Conservation (phyloP, 2,329 filamentous ascomycete genomes). For the Phoma sp. region DNA sequence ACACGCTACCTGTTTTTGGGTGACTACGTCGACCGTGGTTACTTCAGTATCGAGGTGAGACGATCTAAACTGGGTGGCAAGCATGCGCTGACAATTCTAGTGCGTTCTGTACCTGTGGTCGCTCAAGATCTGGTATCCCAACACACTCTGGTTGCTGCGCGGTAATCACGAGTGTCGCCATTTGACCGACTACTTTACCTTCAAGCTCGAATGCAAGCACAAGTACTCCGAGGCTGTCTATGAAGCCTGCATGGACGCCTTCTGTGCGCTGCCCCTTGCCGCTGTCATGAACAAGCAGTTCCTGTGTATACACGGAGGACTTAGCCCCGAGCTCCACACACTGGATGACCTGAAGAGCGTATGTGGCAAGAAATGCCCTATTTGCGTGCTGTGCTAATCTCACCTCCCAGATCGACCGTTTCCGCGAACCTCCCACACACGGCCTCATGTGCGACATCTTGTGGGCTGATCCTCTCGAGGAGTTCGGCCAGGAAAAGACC, state of each 20-base stretch:
- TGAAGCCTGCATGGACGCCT: slow-evolving; percentile 97
- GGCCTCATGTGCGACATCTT: slow-evolving; percentile 99
- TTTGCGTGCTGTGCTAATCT: slow-evolving; percentile 25
- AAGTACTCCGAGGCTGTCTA: slow-evolving; percentile 98
- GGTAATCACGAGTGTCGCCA: slow-evolving; percentile 99
- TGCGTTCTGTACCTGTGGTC: slow-evolving; percentile 98
- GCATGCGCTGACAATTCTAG: slow-evolving; percentile 50
- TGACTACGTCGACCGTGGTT: slow-evolving; percentile 97
- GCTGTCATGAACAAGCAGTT: slow-evolving; percentile 99
- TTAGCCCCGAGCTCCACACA: slow-evolving; percentile 95
- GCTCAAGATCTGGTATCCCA: slow-evolving; percentile 98
- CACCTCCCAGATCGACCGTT: slow-evolving; percentile 80
- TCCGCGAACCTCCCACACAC: slow-evolving; percentile 95
- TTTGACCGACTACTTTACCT: slow-evolving; percentile 99
- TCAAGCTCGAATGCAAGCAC: slow-evolving; percentile 99
- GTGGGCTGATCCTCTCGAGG: slow-evolving; percentile 96
- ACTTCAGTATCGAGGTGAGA: slow-evolving; percentile 90
- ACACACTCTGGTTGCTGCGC: slow-evolving; percentile 93
- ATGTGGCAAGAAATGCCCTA: slow-evolving; percentile 42
- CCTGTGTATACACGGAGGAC: slow-evolving; percentile 93
- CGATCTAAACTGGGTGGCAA: background rate
- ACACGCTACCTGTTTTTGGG: slow-evolving; percentile 96
- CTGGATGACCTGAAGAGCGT: slow-evolving; percentile 91
- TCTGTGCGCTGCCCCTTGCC: slow-evolving; percentile 90
- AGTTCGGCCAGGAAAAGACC: slow-evolving; percentile 98